A percentile compares a stretch with the other conserved stretches of the same genome.
These are phyloP conservation scores for Smittium culicis DNA, from an alignment of 371 early-diverging fungal genomes.

Conservation along the genomic window DNA sequence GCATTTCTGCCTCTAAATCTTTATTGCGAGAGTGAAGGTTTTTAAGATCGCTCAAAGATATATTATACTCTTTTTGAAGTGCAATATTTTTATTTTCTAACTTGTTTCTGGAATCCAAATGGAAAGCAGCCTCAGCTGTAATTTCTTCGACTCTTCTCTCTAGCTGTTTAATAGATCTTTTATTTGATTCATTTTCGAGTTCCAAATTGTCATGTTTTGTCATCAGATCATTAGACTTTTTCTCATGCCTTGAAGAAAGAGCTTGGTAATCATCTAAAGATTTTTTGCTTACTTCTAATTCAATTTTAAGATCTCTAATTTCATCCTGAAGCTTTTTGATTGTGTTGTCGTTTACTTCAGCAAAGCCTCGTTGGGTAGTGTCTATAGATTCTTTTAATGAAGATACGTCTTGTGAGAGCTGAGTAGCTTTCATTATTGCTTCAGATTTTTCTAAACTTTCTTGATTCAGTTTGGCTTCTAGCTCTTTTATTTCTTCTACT, in stretches of 20 bases:
- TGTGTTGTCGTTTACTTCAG: constrained; percentile 50
- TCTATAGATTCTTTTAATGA: constrained; percentile 46
- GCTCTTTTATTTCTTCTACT: constrained; percentile 54
- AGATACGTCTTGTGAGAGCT: constrained; percentile 42
- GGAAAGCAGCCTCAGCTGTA: constrained; percentile 37
- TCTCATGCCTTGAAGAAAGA: constrained; percentile 54
- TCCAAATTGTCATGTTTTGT: constrained; percentile 50
- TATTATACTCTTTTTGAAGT: constrained; percentile 46
- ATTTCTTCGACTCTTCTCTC: constrained; percentile 55
- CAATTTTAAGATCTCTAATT: constrained; percentile 38
- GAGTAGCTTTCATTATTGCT: constrained; percentile 49
- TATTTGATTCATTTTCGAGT: constrained; percentile 41
- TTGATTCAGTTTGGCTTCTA: constrained; percentile 60
- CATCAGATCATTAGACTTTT: constrained; percentile 54
- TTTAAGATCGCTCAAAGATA: constrained; percentile 23
- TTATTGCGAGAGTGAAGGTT: constrained; percentile 37
- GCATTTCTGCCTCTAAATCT: constrained; percentile 33
- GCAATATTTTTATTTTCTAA: constrained; percentile 48
- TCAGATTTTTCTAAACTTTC: constrained; percentile 47
- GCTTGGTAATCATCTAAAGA: constrained; percentile 59
- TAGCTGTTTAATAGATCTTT: constrained; percentile 43
- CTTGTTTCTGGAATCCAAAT: constrained; percentile 34
- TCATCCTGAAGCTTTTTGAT: constrained; percentile 53
- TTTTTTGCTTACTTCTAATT: constrained; percentile 47
- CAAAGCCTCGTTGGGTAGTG: constrained; percentile 27